Percentiles rank a stretch among this genome's conserved stretches.
Conservation (phyloP, 2,329 filamentous ascomycete genomes). For the Hymenoscyphus albidus region DNA sequence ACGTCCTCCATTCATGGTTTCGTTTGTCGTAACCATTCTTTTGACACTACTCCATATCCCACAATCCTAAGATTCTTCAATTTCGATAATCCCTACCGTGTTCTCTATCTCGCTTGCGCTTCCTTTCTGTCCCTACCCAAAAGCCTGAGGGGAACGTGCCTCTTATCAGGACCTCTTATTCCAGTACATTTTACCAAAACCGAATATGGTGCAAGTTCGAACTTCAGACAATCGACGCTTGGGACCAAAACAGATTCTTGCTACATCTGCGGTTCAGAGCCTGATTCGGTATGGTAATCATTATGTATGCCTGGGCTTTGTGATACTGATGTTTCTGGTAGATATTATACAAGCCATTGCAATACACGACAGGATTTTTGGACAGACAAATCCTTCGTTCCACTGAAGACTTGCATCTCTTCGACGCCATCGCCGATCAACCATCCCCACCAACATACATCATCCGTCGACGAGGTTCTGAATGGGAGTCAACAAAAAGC, state of each 20-base stretch:
- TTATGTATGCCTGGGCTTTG: not conserved
- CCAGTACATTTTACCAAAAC: not conserved
- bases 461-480: not conserved
- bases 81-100: too few relatives aligned
- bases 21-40: too few relatives aligned
- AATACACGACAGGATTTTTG: not conserved
- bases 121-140: too few relatives aligned
- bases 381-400: not conserved
- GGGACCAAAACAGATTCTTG: slow-evolving; percentile 10
- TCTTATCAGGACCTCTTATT: not conserved
- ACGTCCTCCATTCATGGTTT: too few relatives aligned
- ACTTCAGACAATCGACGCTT: not conserved
- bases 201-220: slow-evolving; percentile 1
- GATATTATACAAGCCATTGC: not conserved
- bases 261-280: slow-evolving; percentile 6
- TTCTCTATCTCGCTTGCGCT: too few relatives aligned
- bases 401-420: not conserved
- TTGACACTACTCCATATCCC: too few relatives aligned
- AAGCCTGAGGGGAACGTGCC: too few relatives aligned
- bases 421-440: not conserved
- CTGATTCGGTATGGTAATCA: slow-evolving; percentile 3
- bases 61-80: too few relatives aligned
- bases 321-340: not conserved
- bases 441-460: not conserved
- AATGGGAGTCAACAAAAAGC: not conserved